Evolutionary conservation across 371 early-diverging fungal genomes (phyloP).

Genomic region (Zancudomyces culisetae): DNA sequence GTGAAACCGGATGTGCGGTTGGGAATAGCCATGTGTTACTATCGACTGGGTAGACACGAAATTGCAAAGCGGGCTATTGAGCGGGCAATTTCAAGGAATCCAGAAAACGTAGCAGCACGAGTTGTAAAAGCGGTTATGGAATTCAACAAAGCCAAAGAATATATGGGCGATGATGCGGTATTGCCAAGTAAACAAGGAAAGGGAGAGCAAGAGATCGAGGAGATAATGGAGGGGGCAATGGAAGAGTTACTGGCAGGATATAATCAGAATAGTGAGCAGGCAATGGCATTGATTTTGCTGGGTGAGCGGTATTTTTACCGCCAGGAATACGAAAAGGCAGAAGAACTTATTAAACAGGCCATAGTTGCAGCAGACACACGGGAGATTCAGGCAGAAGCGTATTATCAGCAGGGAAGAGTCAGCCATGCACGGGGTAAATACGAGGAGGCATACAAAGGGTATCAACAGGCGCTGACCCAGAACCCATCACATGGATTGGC

Average conservation of each 20-base stretch:
- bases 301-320: constrained; percentile 35
- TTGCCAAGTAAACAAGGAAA: not conserved
- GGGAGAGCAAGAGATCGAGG: constrained; percentile 5
- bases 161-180: constrained; percentile 1
- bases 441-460: constrained; percentile 47
- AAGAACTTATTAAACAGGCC: constrained; percentile 28
- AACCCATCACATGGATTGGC: constrained; percentile 45
- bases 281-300: constrained; percentile 27
- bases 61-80: constrained; percentile 52
- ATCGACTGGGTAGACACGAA: constrained; percentile 41
- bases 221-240: constrained; percentile 20
- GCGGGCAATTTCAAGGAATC: constrained; percentile 32
- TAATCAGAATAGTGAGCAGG: constrained; percentile 16
- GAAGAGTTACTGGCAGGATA: constrained; percentile 26
- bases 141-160: constrained; percentile 43
- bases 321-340: constrained; percentile 29
- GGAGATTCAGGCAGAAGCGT: constrained; percentile 35
- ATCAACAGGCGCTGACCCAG: constrained; percentile 40
- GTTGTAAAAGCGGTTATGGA: constrained; percentile 54
- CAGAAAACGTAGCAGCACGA: constrained; percentile 36
- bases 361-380: constrained; percentile 26
- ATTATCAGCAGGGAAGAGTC: constrained; percentile 35
- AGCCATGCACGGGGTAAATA: constrained; percentile 37
- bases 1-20: constrained; percentile 54
- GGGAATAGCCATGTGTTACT: constrained; percentile 74